phyloP scores from a whole-genome alignment of 108 stramenopile species.

The Skeletonema marinoi region DNA sequence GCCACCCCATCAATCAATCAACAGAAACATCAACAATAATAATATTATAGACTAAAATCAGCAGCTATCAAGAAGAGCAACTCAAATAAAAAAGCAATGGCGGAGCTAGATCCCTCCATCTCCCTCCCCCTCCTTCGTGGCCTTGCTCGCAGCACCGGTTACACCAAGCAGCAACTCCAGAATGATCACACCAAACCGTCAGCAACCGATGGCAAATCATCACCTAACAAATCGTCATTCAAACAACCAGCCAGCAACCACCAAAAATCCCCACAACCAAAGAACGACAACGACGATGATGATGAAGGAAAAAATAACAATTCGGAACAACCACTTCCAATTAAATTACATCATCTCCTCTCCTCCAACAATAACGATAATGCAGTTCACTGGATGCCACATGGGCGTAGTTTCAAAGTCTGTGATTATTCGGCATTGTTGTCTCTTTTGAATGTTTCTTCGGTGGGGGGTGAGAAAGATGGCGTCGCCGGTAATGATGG shows the following conservation, averaged over 20 bases:
- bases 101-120: slow-evolving; percentile 20
- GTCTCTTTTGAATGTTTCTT: not conserved
- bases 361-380: not conserved
- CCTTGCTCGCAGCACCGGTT: slow-evolving; percentile 11
- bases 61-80: not conserved
- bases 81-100: not conserved
- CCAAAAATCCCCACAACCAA: not conserved
- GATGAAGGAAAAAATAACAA: no score
- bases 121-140: slow-evolving; percentile 25
- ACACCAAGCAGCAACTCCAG: not conserved
- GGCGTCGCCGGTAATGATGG: no score
- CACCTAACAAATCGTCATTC: not conserved
- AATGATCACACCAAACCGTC: not conserved
- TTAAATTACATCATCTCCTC: not conserved
- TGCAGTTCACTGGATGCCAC: not conserved
- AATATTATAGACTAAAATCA: not conserved
- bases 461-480: not conserved
- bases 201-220: not conserved
- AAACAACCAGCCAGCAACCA: not conserved
- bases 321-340: not conserved
- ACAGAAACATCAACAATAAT: no score
- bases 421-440: not conserved
- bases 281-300: not conserved
- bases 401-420: not conserved
- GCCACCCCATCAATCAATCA: no score